Percentiles rank a stretch among this genome's conserved stretches.
Conservation (phyloP, 805 yeast genomes). For the Starmerella roubikii region DNA sequence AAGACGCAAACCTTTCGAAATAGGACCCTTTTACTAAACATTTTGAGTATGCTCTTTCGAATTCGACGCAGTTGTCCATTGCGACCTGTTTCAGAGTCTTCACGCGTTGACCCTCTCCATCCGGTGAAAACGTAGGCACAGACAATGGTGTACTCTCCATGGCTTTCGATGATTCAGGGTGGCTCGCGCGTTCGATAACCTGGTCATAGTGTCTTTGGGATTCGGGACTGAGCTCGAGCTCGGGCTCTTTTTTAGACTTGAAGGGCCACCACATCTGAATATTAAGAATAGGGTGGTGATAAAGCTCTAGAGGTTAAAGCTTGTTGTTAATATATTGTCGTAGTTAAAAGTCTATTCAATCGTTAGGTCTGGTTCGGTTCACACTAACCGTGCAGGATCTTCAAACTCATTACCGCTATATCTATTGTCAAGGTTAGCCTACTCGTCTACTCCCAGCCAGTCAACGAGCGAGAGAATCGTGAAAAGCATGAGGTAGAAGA, state of each 20-base stretch:
- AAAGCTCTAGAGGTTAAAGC: too few species aligned
- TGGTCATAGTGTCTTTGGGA: not conserved
- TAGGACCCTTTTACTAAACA: conserved; percentile 22
- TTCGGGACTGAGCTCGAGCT: not conserved
- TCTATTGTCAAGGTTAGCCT: too few species aligned
- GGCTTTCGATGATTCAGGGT: not conserved
- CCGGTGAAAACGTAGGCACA: not conserved
- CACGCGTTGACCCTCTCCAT: not conserved
- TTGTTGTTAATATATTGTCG: too few species aligned
- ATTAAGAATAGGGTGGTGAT: not conserved
- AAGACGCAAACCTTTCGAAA: conserved; percentile 18
- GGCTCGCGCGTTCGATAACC: not conserved
- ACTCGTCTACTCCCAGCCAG: too few species aligned
- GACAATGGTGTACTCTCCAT: not conserved
- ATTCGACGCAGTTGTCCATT: conserved; percentile 26
- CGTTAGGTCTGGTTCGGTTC: too few species aligned
- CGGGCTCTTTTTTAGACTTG: not conserved
- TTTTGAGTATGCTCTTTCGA: conserved; percentile 20
- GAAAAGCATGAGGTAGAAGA: conserved; percentile 89
- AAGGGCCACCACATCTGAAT: conserved; percentile 9
- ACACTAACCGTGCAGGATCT: too few species aligned
- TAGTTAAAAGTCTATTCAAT: too few species aligned
- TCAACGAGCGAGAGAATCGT: conserved; percentile 87
- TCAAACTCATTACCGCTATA: too few species aligned
- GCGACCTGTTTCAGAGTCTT: conserved; percentile 22